phyloP scores from a whole-genome alignment of 2,329 filamentous ascomycete genomes.

The Colletotrichum paranaense region DNA sequence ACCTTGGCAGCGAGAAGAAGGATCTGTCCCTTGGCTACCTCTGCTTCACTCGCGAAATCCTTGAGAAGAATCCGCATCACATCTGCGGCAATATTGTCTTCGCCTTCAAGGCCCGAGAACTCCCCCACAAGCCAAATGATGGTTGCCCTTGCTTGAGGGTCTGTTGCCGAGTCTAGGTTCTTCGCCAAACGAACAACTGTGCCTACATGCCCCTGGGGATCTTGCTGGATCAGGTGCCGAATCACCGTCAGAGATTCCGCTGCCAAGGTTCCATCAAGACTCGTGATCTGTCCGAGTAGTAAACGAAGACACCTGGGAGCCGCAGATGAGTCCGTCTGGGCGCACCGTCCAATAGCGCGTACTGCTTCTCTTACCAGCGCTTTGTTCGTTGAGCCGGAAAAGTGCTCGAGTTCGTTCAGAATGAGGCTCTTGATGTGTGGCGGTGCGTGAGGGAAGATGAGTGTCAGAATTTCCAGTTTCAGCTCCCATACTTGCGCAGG shows the following conservation, averaged over 20 bases:
- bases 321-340: slow-evolving; percentile 78
- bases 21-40: slow-evolving; percentile 90
- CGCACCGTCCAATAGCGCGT: slow-evolving; percentile 91
- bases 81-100: slow-evolving; percentile 92
- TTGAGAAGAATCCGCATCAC: slow-evolving; percentile 89
- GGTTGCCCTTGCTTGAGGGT: slow-evolving; percentile 88
- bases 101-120: slow-evolving; percentile 82
- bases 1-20: slow-evolving; percentile 95
- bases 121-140: slow-evolving; percentile 99
- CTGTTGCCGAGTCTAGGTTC: slow-evolving; percentile 88
- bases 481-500: slow-evolving; percentile 86
- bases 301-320: slow-evolving; percentile 84
- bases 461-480: slow-evolving; percentile 89
- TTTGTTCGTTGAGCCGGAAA: slow-evolving; percentile 77
- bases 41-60: slow-evolving; percentile 85
- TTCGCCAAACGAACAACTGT: slow-evolving; percentile 92
- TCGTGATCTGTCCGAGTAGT: slow-evolving; percentile 87
- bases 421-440: slow-evolving; percentile 85
- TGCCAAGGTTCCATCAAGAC: slow-evolving; percentile 86
- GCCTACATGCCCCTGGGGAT: slow-evolving; percentile 81
- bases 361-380: slow-evolving; percentile 89
- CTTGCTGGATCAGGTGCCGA: slow-evolving; percentile 92
- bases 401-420: slow-evolving; percentile 93
- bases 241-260: slow-evolving; percentile 96
- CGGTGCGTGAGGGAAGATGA: slow-evolving; percentile 88